Base-by-base conservation (phyloP, 345 rosid species). In the Eucalyptus urophylla region DNA sequence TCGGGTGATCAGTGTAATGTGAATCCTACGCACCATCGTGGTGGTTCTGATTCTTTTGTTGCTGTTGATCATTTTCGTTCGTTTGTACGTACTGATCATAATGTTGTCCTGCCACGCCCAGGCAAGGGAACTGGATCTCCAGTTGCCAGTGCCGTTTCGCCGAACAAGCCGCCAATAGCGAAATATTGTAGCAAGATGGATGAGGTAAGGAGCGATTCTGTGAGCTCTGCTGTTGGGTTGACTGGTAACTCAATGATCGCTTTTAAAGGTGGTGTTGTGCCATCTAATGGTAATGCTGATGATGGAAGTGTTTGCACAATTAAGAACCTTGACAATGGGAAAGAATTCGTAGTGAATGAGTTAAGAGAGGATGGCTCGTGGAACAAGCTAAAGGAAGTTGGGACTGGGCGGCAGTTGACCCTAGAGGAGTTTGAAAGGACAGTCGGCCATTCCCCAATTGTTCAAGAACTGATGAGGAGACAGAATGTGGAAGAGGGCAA, bases 401-500 rank as follows among this genome's bases (percentile, higher is more conserved):
- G 95, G 31, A 98, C 99, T 2, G 98, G 95, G 31, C 94, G 96
- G 87, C 98, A 96, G 89, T 94, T 97, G 96, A 97, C 99, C 1
- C 93, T 98, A 90, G 99, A 98, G 93, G 99, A 98, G 92, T 98
- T 98, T 87, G 97, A 98, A 89, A 93, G 94, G 93, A 92, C 93
- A 58, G 97, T 97, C 7, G 99, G 99, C 86, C 98, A 97, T 91
- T 98, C 99, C 2, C 99, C 99, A 3, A 95, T 98, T 67, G 99
- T 97, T 65, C 98, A 95, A 89, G 99, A 98, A 88, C 89, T 98
- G 93, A 97, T 98, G 99, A 96, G 99, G 92, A 92, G 99, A 90
- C 99, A 98, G 91, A 96, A 95, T 88, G 97, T 95, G 49, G 99
- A 97, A 91, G 98, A 95, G 86, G 95, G 95, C 49, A 90, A 88